These are phyloP conservation scores for Claviceps purpurea DNA, from an alignment of 2,329 filamentous ascomycete species.

Conservation along the genomic window DNA sequence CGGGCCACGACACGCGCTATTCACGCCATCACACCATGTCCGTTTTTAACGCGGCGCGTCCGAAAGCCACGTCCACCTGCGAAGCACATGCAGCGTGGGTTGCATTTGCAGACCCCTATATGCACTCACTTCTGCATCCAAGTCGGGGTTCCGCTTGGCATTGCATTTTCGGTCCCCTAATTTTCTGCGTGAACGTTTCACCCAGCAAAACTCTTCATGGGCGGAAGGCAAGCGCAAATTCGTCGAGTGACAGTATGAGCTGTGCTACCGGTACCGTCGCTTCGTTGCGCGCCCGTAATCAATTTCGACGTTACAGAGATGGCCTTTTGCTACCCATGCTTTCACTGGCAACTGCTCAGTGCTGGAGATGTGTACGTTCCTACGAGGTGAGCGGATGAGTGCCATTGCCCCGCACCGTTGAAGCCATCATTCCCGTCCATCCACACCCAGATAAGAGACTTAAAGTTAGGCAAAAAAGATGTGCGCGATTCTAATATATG, in stretches of 20 bases:
- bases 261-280: no score
- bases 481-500: not conserved
- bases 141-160: not conserved
- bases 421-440: not conserved
- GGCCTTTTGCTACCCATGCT: not conserved
- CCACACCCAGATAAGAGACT: not conserved
- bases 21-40: not conserved
- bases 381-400: not conserved
- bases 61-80: not conserved
- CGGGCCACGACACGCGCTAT: not conserved
- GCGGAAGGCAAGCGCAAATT: no score
- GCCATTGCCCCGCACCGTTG: not conserved
- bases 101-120: not conserved
- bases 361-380: not conserved
- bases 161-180: not conserved
- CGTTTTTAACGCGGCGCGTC: constrained; percentile 3
- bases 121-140: not conserved
- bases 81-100: not conserved
- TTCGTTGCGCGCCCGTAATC: no score
- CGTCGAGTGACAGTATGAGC: no score
- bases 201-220: no score
- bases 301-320: no score
- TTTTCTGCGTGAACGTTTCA: no score
- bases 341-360: not conserved
- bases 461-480: not conserved